phyloP scores from a whole-genome alignment of 805 yeast species.

The Schizosaccharomyces cryophilus region DNA sequence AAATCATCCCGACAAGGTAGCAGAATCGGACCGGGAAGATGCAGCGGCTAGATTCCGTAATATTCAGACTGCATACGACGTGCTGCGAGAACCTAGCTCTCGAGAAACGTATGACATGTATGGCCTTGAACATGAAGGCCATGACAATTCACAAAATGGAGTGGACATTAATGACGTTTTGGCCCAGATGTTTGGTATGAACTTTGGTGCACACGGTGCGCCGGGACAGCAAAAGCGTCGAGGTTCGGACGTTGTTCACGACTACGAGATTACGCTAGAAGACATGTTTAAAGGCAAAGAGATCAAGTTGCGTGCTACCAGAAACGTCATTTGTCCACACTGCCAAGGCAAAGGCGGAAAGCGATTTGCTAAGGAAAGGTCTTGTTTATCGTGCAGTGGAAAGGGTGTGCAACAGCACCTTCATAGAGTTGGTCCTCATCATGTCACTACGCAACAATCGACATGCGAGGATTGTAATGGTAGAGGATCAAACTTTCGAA shows the following conservation, averaged over 20 bases:
- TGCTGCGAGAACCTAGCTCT: slow-evolving; percentile 17
- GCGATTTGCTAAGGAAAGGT: slow-evolving; percentile 26
- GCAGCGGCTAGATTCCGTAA: slow-evolving; percentile 68
- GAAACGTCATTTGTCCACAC: slow-evolving; percentile 43
- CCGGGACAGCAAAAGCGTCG: slow-evolving; percentile 21
- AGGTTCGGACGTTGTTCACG: slow-evolving; percentile 31
- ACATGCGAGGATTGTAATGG: slow-evolving; percentile 52
- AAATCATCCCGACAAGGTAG: slow-evolving; percentile 75
- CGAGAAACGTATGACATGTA: slow-evolving; percentile 14
- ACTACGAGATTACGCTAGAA: slow-evolving; percentile 38
- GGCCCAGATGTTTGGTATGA: slow-evolving; percentile 36
- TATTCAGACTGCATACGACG: slow-evolving; percentile 65
- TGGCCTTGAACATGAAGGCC: slow-evolving; percentile 10
- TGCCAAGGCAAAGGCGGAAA: slow-evolving; percentile 65
- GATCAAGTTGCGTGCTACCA: slow-evolving; percentile 43
- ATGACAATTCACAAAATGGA: slow-evolving; percentile 13
- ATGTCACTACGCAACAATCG: slow-evolving; percentile 36
- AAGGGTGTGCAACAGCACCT: slow-evolving; percentile 36
- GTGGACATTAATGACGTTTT: slow-evolving; percentile 35
- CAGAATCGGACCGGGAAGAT: slow-evolving; percentile 22
- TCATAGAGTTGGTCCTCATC: slow-evolving; percentile 47
- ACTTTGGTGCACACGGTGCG: slow-evolving; percentile 7
- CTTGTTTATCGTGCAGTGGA: slow-evolving; percentile 52
- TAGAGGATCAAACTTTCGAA: slow-evolving; percentile 30
- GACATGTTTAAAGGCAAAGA: slow-evolving; percentile 65